phyloP scores from a whole-genome alignment of 2,329 filamentous ascomycete genomes.

The Rosellinia necatrix region DNA sequence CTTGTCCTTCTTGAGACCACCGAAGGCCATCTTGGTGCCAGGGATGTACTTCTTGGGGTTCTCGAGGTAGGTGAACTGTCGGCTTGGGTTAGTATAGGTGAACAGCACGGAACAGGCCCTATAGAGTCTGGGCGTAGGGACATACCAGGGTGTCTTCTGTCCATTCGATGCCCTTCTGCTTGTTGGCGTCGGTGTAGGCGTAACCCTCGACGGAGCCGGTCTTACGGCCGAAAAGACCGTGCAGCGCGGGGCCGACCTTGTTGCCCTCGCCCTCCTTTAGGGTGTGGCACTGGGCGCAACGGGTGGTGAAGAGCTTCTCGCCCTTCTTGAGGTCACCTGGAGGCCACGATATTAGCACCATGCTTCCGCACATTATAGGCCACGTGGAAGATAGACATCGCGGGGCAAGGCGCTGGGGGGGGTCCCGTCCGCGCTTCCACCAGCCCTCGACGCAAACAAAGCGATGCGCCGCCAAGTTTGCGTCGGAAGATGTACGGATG shows the following conservation, averaged over 20 bases:
- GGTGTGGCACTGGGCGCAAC: constrained; percentile 98
- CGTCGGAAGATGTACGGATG: background rate
- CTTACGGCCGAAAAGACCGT: constrained; percentile 97
- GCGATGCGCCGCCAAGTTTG: background rate
- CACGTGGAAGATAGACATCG: too few species aligned
- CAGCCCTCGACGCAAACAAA: background rate
- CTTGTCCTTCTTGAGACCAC: constrained; percentile 99
- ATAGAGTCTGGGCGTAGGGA: constrained; percentile 27
- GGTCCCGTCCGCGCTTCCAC: too few species aligned
- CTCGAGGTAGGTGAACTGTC: constrained; percentile 94
- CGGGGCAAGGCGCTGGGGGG: too few species aligned
- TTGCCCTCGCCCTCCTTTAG: constrained; percentile 87
- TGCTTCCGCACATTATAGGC: background rate
- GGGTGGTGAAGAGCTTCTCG: constrained; percentile 98
- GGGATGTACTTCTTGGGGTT: constrained; percentile 99
- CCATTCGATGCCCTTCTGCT: constrained; percentile 92
- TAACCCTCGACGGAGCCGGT: constrained; percentile 89
- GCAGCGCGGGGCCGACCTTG: constrained; percentile 97
- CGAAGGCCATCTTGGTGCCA: constrained; percentile 99
- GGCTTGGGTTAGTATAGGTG: background rate
- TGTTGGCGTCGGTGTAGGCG: constrained; percentile 99
- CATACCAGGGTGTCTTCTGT: constrained; percentile 80
- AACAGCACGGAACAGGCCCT: background rate
- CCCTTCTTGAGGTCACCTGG: constrained; percentile 93
- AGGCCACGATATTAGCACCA: constrained; percentile 37